Evolutionary conservation across 768 basidiomycete species (phyloP).

Genomic region (Tulasnella sp.): DNA sequence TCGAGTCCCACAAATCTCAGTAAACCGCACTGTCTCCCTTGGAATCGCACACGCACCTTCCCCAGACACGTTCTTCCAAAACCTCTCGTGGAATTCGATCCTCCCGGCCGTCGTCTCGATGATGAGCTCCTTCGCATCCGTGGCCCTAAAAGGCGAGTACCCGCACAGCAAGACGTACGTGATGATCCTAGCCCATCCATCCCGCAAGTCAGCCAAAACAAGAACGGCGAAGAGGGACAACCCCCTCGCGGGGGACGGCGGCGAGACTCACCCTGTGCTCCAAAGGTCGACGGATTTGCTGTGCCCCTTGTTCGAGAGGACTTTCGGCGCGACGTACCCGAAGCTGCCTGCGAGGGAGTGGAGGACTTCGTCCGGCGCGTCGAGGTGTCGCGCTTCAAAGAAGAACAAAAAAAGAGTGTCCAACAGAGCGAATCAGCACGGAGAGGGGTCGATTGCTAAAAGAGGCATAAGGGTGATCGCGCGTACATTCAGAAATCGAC

Average conservation of each 20-base stretch:
- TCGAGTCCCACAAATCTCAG: background rate
- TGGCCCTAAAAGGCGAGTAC: slow-evolving; percentile 87
- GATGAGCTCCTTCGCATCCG: slow-evolving; percentile 61
- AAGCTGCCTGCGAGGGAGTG: slow-evolving; percentile 67
- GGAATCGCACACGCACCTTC: slow-evolving; percentile 53
- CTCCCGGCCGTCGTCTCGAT: slow-evolving; percentile 74
- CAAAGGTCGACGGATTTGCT: slow-evolving; percentile 90
- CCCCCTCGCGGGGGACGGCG: background rate
- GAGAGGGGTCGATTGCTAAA: background rate
- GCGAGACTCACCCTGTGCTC: slow-evolving; percentile 66
- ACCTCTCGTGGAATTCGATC: slow-evolving; percentile 85
- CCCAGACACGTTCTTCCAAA: slow-evolving; percentile 82
- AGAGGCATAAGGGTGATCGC: slow-evolving; percentile 4
- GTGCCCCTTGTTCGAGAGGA: slow-evolving; percentile 66
- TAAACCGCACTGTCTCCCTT: background rate
- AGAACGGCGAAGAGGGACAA: background rate
- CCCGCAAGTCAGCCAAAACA: background rate
- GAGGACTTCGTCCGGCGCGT: slow-evolving; percentile 57
- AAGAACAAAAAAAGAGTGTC: too few relatives aligned
- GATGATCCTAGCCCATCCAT: slow-evolving; percentile 52
- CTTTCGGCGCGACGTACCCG: slow-evolving; percentile 88
- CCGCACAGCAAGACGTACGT: slow-evolving; percentile 92
- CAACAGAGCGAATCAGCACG: background rate
- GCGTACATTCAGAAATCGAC: slow-evolving; percentile 93
- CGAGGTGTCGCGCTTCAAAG: slow-evolving; percentile 64